A percentile compares a stretch with the other conserved stretches of the same genome.
phyloP scores from a whole-genome alignment of 345 rosid genomes.

The Euphorbia tirucalli region DNA sequence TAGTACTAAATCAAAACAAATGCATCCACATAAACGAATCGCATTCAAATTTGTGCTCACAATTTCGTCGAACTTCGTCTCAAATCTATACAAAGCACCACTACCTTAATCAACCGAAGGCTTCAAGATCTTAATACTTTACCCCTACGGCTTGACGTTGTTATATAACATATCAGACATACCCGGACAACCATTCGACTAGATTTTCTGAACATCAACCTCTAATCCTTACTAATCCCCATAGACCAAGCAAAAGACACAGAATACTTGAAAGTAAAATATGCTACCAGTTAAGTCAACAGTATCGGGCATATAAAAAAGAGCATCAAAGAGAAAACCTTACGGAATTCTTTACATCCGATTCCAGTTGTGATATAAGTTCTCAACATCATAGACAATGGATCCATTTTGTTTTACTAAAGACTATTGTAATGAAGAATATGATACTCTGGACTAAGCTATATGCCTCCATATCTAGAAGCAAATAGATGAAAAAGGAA shows the following conservation, averaged over 20 bases:
- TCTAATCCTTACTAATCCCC: neutral
- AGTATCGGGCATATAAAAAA: too few species aligned
- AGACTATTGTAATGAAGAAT: neutral
- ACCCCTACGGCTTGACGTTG: too few species aligned
- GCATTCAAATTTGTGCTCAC: too few species aligned
- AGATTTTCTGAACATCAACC: neutral
- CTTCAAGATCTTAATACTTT: too few species aligned
- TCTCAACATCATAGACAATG: neutral
- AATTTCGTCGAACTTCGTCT: too few species aligned
- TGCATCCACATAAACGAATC: too few species aligned
- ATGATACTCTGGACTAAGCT: constrained; percentile 1
- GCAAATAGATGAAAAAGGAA: neutral
- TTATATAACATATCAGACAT: too few species aligned
- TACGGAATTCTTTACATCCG: too few species aligned
- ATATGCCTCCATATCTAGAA: neutral
- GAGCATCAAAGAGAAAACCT: neutral
- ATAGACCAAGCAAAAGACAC: neutral
- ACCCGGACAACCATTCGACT: neutral
- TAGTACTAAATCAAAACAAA: too few species aligned
- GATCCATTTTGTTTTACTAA: neutral
- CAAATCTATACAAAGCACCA: too few species aligned
- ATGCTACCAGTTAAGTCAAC: neutral
- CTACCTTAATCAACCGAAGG: too few species aligned
- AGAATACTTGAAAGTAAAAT: neutral
- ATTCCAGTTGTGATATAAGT: neutral